Base-by-base conservation (phyloP, 2,329 filamentous ascomycete genomes). In the Penicillium griseofulvum region DNA sequence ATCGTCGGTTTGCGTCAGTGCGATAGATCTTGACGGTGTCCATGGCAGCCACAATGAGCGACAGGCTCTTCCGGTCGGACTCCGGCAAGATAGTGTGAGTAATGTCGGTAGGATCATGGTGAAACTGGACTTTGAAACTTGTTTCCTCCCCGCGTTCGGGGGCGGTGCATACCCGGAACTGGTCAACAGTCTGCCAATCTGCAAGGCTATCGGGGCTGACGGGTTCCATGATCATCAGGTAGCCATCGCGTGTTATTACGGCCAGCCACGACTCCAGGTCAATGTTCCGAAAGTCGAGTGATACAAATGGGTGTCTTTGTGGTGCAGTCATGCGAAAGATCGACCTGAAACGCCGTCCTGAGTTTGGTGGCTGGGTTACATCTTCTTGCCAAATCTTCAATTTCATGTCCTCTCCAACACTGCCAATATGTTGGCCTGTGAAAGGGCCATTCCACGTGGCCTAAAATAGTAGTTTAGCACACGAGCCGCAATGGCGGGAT, bases 381-480 rank as follows among this genome's bases (percentile, higher is more conserved):
- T 97, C 91, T 76, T 97, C 93, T 57, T 89, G 87, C 93, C 93
- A 97, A 61, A 97, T 81, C 71, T 91, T 90, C 78, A 95, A 91
- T 72, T 87, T 87, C 67, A 93, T 90, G 67, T 97, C 93, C 67
- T 93, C 89, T 59, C 90, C 91, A 56, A 97, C 88, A 51, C 89
- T 96, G 54, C 88, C 92, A 64, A 97, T 80, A 65, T 96, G 84
- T 69, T 94, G 91, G 63, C 94, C 94, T 56, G 94, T 87, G 60
- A 90, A 93, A 0, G 91, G 89, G 1, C 91, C 90, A 54, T 96
- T 89, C 92, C 93, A 97, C 80, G 94, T 90, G 52, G 96, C 86
- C 90, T 93, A 68, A 10, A 36, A 55, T 43, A 28, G 50, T 17
- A 44, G 44, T 44, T 65, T 56, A 60, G 59, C 58, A 61, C 66